Evolutionary conservation across 192 early-diverging fungal species (phyloP), one percentile per base, ranked within the genome.

Genomic region (Linderina pennispora): DNA sequence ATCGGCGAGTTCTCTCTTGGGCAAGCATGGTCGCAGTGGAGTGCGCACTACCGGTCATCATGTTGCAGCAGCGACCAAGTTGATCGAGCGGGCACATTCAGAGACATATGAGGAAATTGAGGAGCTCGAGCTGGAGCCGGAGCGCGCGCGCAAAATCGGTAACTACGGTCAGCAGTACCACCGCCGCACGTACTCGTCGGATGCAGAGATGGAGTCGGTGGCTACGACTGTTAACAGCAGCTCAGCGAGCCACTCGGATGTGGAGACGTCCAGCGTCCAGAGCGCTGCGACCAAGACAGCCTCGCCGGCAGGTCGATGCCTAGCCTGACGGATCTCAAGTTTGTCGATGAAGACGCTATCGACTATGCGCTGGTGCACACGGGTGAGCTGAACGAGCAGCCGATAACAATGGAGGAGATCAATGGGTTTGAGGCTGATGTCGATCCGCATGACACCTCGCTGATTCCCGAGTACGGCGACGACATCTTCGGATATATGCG

Each of bases 401-500:
- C 69, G 0, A 60, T 72, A 14, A 16, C 17, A 38, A 53, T 57
- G 56, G 41, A 18, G 23, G 69, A 72, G 48, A 76, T 76, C 23
- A 39, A 44, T 26, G 47, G 17, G 37, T 74, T 62, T 37, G 76
- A 78, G n/a, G 79, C 77, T 4, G 83, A 87, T 40, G 45, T 72
- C 0, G 53, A 72, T 43, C 50, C 59, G 22, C 13, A 18, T 8
- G 77, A 82, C 51, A 55, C 53, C 8, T 52, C 58, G 2, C 54
- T 80, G 23, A 48, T 85, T 16, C 51, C 76, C 16, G 83, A 85
- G 49, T 81, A 78, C 42, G 62, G 76, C 48, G 75, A 64, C 36
- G 76, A 77, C 36, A 85, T 85, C 23, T 81, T 81, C 73, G 65
- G 56, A 2, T 83, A 85, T 45, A 75, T 80, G 68, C 54, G 69